Evolutionary conservation across 2,329 filamentous ascomycete species (phyloP), one percentile per base, ranked within the genome.

Genomic region (Calonectria henricotiae): DNA sequence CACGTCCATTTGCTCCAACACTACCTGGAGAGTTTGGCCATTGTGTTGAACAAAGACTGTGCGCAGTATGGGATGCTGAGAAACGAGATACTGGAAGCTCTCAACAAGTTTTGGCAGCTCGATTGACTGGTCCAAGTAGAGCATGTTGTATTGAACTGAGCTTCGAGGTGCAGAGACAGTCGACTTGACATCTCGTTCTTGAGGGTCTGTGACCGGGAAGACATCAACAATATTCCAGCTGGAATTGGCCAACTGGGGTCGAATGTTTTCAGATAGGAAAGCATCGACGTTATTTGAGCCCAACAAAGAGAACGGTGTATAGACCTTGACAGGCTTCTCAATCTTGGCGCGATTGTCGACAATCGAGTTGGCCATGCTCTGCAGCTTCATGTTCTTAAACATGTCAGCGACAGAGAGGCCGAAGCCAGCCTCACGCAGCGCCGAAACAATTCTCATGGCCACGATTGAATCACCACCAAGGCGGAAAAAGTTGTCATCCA

Each of bases 401-500:
- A 79, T 78, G 23, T 75, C 76, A 1, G 77, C 77, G 3, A 79
- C 77, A 6, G 76, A 76, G 13, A 79, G 39, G 8, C 70, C 69
- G 39, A 76, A 77, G 0, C 77, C 76, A 1, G 71, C 74, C 3
- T 70, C 72, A 37, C 77, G 71, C 12, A 79, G 58, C 3, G 73
- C 73, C 0, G 77, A 79, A 1, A 78, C 77, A 68, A 79, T 75
- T 13, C 75, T 71, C 77, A 79, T 79, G 1, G 77, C 77, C 2
- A 78, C 73, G 13, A 71, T 76, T 1, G 75, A 78, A 62, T 78
- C 76, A 1, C 76, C 76, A 0, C 76, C 76, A 17, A 78, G 74
- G 1, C 76, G 76, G 73, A 78, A 78, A 63, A 78, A 78, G 47
- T 78, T 78, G 32, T 78, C 76, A n/a, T 78, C 76, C 1, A 78